Evolutionary conservation across 2,329 filamentous ascomycete species (phyloP).

Genomic region (Mycocentrospora acerina): DNA sequence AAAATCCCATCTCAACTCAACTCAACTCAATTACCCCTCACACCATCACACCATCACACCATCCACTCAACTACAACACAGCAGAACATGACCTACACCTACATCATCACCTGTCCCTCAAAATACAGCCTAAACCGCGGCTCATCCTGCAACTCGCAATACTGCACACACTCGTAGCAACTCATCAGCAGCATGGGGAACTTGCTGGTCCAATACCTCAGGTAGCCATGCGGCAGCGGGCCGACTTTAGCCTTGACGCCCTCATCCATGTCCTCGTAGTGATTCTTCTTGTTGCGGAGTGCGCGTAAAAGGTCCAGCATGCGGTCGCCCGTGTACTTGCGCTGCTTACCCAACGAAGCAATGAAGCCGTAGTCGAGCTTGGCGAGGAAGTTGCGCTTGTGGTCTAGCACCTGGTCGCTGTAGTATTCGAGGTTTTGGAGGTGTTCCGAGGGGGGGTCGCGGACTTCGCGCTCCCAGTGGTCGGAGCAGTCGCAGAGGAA

Average conservation of each 20-base stretch:
- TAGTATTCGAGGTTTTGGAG: conserved; percentile 61
- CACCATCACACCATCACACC: too few species aligned
- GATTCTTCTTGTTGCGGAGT: conserved; percentile 92
- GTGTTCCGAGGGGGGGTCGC: conserved; percentile 73
- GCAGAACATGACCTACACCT: too few species aligned
- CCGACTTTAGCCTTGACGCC: conserved; percentile 73
- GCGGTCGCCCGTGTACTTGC: conserved; percentile 84
- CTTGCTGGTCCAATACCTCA: conserved; percentile 76
- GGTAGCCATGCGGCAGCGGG: conserved; percentile 74
- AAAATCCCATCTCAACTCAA: too few species aligned
- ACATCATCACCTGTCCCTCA: conserved; percentile 21
- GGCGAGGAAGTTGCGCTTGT: conserved; percentile 73
- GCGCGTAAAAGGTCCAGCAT: conserved; percentile 87
- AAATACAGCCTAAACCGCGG: conserved; percentile 75
- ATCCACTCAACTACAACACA: too few species aligned
- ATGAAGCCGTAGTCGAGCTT: conserved; percentile 78
- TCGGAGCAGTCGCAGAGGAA: conserved; percentile 98
- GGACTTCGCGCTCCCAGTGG: conserved; percentile 89
- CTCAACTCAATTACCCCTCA: too few species aligned
- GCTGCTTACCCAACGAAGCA: conserved; percentile 86
- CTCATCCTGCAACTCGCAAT: conserved; percentile 63
- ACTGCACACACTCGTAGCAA: conserved; percentile 74
- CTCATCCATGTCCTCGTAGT: conserved; percentile 95
- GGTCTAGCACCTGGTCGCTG: conserved; percentile 51
- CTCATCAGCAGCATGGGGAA: conserved; percentile 78